These are phyloP conservation scores for Obba rivulosa DNA, from an alignment of 768 basidiomycete species.

Conservation along the genomic window DNA sequence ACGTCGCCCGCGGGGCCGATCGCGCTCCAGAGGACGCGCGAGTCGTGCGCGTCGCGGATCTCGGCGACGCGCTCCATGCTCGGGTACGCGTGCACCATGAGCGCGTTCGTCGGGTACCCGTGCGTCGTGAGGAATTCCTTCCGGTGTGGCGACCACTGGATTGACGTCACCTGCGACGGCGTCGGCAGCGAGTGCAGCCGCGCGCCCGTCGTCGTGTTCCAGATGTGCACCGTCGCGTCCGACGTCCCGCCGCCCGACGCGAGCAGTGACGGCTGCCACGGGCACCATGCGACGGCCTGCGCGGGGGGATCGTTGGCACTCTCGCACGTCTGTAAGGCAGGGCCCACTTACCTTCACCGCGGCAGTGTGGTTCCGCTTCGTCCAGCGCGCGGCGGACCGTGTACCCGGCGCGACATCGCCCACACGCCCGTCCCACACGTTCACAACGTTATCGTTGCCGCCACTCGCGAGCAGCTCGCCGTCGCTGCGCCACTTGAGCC, in stretches of 20 bases:
- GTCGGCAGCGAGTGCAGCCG: slow-evolving; percentile 84
- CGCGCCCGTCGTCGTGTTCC: slow-evolving; percentile 91
- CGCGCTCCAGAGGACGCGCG: slow-evolving; percentile 80
- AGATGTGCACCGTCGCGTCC: slow-evolving; percentile 85
- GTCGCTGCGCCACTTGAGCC: slow-evolving; percentile 82
- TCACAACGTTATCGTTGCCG: slow-evolving; percentile 97
- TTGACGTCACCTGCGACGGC: slow-evolving; percentile 86
- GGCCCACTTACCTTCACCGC: slow-evolving; percentile 27
- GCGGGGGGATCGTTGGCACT: slow-evolving; percentile 1
- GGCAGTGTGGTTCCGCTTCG: slow-evolving; percentile 50
- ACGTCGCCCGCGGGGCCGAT: slow-evolving; percentile 87
- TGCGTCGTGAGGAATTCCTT: slow-evolving; percentile 93
- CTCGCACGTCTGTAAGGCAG: not conserved
- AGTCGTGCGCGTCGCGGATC: slow-evolving; percentile 91
- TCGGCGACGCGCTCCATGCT: slow-evolving; percentile 75
- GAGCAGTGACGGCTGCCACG: slow-evolving; percentile 89
- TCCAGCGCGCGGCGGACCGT: slow-evolving; percentile 38
- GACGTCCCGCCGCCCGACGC: slow-evolving; percentile 94
- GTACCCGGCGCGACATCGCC: slow-evolving; percentile 21
- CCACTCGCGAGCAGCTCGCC: slow-evolving; percentile 91
- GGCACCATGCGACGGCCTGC: slow-evolving; percentile 96
- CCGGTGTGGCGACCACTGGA: slow-evolving; percentile 80
- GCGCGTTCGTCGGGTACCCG: slow-evolving; percentile 84
- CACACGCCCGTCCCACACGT: slow-evolving; percentile 88
- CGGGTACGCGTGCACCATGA: slow-evolving; percentile 85